A percentile compares a stretch with the other conserved stretches of the same genome.
These are phyloP conservation scores for Mucor racemosus DNA, from an alignment of 371 early-diverging fungal species.

Conservation along the genomic window DNA sequence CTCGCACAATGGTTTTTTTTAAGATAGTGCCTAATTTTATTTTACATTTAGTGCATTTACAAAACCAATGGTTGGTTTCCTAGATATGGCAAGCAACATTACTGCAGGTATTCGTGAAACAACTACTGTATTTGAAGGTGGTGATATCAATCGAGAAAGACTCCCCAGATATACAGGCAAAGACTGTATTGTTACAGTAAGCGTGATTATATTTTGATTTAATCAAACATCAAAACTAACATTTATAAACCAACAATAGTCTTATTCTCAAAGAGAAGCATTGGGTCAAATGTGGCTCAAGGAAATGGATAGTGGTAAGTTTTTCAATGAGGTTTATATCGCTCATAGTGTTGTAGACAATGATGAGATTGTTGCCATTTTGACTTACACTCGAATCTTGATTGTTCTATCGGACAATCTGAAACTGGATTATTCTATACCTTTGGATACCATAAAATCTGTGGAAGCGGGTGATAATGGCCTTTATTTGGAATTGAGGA, in stretches of 20 bases:
- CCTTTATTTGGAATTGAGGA: constrained; percentile 25
- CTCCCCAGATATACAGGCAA: constrained; percentile 87
- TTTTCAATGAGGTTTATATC: constrained; percentile 81
- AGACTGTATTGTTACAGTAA: constrained; percentile 78
- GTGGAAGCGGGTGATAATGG: constrained; percentile 17
- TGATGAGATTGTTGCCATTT: constrained; percentile 67
- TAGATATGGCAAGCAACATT: constrained; percentile 86
- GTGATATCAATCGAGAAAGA: constrained; percentile 75
- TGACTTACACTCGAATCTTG: constrained; percentile 69
- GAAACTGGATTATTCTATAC: constrained; percentile 62
- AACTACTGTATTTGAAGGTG: constrained; percentile 89
- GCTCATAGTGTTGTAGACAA: constrained; percentile 67
- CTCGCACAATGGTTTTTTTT: neutral
- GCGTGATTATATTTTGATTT: neutral
- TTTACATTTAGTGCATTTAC: constrained; percentile 66
- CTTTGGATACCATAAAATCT: constrained; percentile 25
- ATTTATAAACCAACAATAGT: constrained; percentile 26
- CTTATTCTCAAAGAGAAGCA: constrained; percentile 85
- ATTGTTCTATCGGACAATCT: constrained; percentile 61
- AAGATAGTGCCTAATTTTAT: neutral
- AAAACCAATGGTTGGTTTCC: constrained; percentile 87
- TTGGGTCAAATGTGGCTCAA: constrained; percentile 92
- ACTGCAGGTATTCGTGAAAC: constrained; percentile 92
- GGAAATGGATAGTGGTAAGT: constrained; percentile 79
- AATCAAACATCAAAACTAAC: neutral